phyloP scores from a whole-genome alignment of 371 early-diverging fungal species.

The Circinella umbellata region DNA sequence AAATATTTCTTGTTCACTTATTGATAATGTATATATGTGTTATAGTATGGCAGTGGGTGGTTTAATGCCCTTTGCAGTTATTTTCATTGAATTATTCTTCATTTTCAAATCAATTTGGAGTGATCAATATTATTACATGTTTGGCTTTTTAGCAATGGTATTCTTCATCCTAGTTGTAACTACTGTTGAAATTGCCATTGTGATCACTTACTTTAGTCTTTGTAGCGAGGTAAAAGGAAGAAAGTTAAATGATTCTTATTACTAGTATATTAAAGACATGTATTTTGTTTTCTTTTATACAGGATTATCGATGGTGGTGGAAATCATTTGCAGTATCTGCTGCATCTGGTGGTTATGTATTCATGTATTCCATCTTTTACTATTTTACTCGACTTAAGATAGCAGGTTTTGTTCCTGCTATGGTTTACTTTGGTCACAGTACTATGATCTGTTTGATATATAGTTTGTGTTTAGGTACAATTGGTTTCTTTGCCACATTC shows the following conservation, averaged over 20 bases:
- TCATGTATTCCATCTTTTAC: slow-evolving; percentile 60
- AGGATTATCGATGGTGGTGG: slow-evolving; percentile 88
- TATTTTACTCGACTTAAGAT: slow-evolving; percentile 54
- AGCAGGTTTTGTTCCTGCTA: slow-evolving; percentile 54
- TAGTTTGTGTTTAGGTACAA: slow-evolving; percentile 74
- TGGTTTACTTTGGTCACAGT: slow-evolving; percentile 61
- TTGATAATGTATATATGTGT: background rate
- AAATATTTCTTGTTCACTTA: no score
- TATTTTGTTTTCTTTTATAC: background rate
- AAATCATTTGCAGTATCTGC: slow-evolving; percentile 77
- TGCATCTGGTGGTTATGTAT: slow-evolving; percentile 75
- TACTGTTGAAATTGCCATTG: slow-evolving; percentile 84
- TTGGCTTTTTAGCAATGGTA: slow-evolving; percentile 77
- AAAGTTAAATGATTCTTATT: background rate
- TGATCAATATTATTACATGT: slow-evolving; percentile 69
- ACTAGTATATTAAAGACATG: no score
- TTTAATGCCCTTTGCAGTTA: slow-evolving; percentile 87
- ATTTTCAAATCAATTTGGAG: slow-evolving; percentile 41
- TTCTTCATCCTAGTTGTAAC: slow-evolving; percentile 81
- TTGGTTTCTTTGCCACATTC: slow-evolving; percentile 79
- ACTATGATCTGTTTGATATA: slow-evolving; percentile 56
- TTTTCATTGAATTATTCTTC: slow-evolving; percentile 73
- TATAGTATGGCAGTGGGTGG: slow-evolving; percentile 77
- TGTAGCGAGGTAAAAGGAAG: slow-evolving; percentile 69
- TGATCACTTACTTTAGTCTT: slow-evolving; percentile 90